A percentile compares a stretch with the other conserved stretches of the same genome.
Conservation (phyloP, 495 filamentous ascomycete genomes). For the Hypoxylon perforatum region DNA sequence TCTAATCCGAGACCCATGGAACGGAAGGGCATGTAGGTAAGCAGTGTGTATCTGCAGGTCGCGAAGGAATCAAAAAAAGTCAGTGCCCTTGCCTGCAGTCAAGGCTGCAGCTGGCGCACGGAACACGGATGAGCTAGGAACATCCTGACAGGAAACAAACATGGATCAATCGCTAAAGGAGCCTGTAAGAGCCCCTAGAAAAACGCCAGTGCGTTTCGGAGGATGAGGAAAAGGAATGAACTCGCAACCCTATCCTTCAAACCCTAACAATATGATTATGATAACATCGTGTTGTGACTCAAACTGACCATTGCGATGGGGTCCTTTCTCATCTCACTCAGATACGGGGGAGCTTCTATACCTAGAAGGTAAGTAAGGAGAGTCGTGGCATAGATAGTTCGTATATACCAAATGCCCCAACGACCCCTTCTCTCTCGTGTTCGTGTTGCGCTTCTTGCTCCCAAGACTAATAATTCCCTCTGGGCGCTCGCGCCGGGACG, state of each 20-base stretch:
- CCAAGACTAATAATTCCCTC: constrained; percentile 15
- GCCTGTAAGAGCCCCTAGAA: constrained; percentile 34
- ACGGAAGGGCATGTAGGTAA: no score
- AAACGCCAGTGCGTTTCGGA: constrained; percentile 10
- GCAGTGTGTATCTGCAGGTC: constrained; percentile 6
- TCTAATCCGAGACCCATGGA: constrained; percentile 15
- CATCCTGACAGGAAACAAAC: constrained; percentile 19
- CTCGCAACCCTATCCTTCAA: constrained; percentile 40
- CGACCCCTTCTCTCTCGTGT: constrained; percentile 27
- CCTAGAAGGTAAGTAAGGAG: constrained; percentile 1
- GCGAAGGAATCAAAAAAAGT: constrained; percentile 19
- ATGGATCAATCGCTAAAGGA: constrained; percentile 37
- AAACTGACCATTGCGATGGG: background rate
- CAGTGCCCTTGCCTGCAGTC: constrained; percentile 24
- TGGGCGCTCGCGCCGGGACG: constrained; percentile 13
- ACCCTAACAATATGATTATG: constrained; percentile 38
- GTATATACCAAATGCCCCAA: constrained; percentile 11
- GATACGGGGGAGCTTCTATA: constrained; percentile 4
- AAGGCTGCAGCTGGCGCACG: constrained; percentile 22
- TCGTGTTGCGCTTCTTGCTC: constrained; percentile 8
- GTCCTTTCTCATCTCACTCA: constrained; percentile 1
- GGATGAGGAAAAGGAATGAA: constrained; percentile 16
- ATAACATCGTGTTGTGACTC: constrained; percentile 4
- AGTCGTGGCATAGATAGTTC: background rate
- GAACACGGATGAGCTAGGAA: constrained; percentile 27